Conservation (phyloP, 192 early-diverging fungal species). For the Fimicolochytrium jonesii region DNA sequence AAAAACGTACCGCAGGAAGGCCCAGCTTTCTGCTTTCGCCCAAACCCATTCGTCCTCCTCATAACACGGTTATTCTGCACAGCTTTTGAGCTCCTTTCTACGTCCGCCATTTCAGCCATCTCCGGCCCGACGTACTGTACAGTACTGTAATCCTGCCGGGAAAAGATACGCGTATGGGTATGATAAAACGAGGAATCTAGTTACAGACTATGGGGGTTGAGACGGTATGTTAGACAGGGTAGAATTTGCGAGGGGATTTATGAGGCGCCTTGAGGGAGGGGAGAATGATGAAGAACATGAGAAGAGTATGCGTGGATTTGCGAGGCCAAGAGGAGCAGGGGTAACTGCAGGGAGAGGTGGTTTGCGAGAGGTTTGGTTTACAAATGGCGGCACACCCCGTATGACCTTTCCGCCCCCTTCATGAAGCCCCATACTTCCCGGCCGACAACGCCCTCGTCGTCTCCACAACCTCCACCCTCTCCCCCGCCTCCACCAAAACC, state of each 20-base stretch:
- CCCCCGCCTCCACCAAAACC: neutral
- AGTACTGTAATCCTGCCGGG: too few relatives aligned
- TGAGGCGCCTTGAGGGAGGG: neutral
- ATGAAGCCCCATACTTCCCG: constrained; percentile 18
- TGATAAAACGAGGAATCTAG: too few relatives aligned
- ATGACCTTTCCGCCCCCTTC: neutral
- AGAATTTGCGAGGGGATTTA: neutral
- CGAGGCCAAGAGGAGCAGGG: neutral
- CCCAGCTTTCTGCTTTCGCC: too few relatives aligned
- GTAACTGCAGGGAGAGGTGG: neutral
- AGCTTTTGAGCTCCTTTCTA: too few relatives aligned
- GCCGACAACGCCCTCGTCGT: neutral
- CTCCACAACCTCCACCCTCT: neutral
- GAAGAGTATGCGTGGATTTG: neutral
- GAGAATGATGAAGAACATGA: too few relatives aligned
- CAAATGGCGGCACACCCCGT: neutral
- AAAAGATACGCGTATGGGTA: too few relatives aligned
- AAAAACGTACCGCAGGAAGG: too few relatives aligned
- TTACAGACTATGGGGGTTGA: neutral
- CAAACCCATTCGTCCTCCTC: too few relatives aligned
- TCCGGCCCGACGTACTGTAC: too few relatives aligned
- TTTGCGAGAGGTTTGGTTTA: neutral
- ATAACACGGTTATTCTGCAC: too few relatives aligned
- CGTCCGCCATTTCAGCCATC: too few relatives aligned
- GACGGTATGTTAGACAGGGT: neutral